phyloP scores from a whole-genome alignment of 2,329 filamentous ascomycete species.

The Penicillium sp. region DNA sequence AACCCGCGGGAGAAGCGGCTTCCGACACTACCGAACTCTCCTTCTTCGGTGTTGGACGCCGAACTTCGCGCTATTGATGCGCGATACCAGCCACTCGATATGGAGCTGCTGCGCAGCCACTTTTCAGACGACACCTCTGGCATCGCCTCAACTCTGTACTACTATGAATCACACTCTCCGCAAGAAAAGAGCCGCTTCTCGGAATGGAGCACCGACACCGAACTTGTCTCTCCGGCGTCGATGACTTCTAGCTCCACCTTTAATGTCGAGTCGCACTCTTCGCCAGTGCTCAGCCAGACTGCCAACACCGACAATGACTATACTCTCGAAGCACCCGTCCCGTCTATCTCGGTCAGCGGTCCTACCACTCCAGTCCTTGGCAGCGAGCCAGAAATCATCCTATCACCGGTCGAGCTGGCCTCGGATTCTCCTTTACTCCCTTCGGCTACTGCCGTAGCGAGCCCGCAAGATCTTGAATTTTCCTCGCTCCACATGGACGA shows the following conservation, averaged over 20 bases:
- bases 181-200: constrained; percentile 36
- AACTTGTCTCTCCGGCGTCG: constrained; percentile 32
- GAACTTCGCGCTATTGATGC: constrained; percentile 34
- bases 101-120: constrained; percentile 34
- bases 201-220: constrained; percentile 38
- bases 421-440: constrained; percentile 11
- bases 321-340: constrained; percentile 18
- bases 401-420: constrained; percentile 18
- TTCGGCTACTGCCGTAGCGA: constrained; percentile 24
- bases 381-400: constrained; percentile 26
- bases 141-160: constrained; percentile 22
- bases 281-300: background rate
- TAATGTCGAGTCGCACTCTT: constrained; percentile 15
- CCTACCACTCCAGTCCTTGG: constrained; percentile 36
- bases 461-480: constrained; percentile 24
- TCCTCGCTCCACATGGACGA: constrained; percentile 32
- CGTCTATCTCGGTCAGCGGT: constrained; percentile 21
- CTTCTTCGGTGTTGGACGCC: constrained; percentile 43
- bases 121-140: constrained; percentile 40
- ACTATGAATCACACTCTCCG: constrained; percentile 19
- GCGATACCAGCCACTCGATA: constrained; percentile 28
- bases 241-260: constrained; percentile 34
- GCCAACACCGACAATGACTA: background rate
- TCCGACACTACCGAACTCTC: constrained; percentile 44
- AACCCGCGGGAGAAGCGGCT: constrained; percentile 37